Evolutionary conservation across 2,329 filamentous ascomycete species (phyloP).

Genomic region (Pseudogymnoascus destructans): DNA sequence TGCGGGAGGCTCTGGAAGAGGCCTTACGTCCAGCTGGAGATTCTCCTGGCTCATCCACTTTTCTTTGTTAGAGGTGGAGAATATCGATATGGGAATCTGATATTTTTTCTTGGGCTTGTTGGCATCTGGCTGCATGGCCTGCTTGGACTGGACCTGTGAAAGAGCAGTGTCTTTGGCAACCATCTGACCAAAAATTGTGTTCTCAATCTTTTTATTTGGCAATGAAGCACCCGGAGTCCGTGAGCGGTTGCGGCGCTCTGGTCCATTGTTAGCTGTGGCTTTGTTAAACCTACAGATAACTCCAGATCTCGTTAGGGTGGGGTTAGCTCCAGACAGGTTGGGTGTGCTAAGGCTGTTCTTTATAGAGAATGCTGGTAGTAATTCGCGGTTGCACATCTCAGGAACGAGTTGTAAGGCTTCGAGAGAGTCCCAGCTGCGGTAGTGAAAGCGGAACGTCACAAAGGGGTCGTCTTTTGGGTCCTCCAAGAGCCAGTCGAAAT

Average conservation of each 20-base stretch:
- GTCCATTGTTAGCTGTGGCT: background rate
- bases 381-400: conserved; percentile 13
- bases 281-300: background rate
- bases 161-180: conserved; percentile 1
- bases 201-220: background rate
- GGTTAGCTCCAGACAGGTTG: background rate
- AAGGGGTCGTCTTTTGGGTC: conserved; percentile 41
- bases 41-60: background rate
- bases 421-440: conserved; percentile 39
- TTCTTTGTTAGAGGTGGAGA: conserved; percentile 1
- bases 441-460: conserved; percentile 42
- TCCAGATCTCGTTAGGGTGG: background rate
- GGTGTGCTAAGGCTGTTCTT: conserved; percentile 12
- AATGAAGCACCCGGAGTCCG: background rate
- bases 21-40: conserved; percentile 15
- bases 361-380: conserved; percentile 16
- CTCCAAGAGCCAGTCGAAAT: conserved; percentile 33
- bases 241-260: background rate
- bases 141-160: conserved; percentile 8
- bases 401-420: conserved; percentile 35
- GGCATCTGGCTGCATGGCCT: background rate
- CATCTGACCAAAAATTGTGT: conserved; percentile 9
- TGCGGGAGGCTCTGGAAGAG: conserved; percentile 2
- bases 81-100: background rate
- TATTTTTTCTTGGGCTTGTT: conserved; percentile 11